These are phyloP conservation scores for Corylus heterophylla DNA, from an alignment of 306 rosid genomes.

Conservation along the genomic window DNA sequence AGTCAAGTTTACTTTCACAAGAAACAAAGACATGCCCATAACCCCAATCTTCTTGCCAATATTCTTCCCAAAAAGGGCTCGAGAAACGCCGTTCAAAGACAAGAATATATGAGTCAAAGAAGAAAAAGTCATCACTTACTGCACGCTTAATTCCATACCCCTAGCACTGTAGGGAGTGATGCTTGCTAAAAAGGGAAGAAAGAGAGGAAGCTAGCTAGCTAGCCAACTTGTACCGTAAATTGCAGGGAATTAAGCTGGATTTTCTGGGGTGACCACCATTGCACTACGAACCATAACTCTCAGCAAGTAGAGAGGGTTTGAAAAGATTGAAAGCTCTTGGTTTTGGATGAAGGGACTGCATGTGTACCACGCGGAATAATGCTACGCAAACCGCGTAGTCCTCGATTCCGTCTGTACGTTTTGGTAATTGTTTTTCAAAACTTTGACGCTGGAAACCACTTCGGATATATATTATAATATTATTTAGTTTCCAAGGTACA, in stretches of 20 bases:
- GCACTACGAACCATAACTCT: neutral
- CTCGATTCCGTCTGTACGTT: too few species aligned
- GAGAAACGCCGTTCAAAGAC: neutral
- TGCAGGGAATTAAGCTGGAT: conserved; percentile 1
- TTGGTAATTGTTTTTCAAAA: too few species aligned
- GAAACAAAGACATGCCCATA: neutral
- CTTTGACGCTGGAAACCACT: too few species aligned
- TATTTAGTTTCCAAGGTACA: too few species aligned
- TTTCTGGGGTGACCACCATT: neutral
- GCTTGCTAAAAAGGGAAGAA: neutral
- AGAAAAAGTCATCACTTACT: neutral
- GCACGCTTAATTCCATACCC: neutral
- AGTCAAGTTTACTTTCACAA: conserved; percentile 1
- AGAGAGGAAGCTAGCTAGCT: too few species aligned
- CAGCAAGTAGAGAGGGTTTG: neutral
- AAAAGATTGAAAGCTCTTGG: neutral
- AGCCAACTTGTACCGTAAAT: neutral
- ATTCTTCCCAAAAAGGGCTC: too few species aligned
- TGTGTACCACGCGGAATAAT: too few species aligned
- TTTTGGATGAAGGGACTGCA: neutral
- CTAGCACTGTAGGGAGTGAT: too few species aligned
- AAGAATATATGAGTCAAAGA: neutral
- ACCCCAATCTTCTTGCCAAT: too few species aligned
- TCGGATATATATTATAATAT: too few species aligned
- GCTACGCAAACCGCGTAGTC: too few species aligned